Evolutionary conservation across 1,284 basidiomycete species (phyloP), one percentile per base, ranked within the genome.

Genomic region (Coniophora puteana): DNA sequence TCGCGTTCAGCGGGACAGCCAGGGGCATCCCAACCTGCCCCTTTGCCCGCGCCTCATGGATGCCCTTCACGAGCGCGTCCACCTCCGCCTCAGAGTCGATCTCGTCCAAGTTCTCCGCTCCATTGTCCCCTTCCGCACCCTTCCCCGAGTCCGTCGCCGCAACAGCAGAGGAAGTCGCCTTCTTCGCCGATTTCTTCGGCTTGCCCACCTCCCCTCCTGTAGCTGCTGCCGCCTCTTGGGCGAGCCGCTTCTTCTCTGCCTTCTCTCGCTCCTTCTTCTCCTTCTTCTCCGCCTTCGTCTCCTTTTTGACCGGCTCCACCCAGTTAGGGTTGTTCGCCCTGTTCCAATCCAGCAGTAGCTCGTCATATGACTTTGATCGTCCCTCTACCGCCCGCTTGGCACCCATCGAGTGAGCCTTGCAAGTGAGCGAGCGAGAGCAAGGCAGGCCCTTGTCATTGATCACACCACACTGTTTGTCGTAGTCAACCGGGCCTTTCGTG

Each of bases 361-460:
- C 84, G 56, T 98, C 94, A 62, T 93, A 99, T 2, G 71, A 65
- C 36, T 85, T 79, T 0, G 89, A 89, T 8, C 96, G 88, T 22
- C 93, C 93, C 50, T 80, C 76, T 0, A 99, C 93, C 6, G 89
- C 78, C 16, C 96, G 87, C 63, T 99, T 99, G 20, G 93, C 90
- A 23, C 93, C 93, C 88, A 99, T 96, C 1, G 91, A 89, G 61
- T 99, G 95, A 4, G 95, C 93, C 66, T 99, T 99, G 74, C 95
- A 99, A 1, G 95, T 98, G 26, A 99, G 76, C 11, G 92, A 93
- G 29, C 95, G 89, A n/a, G 93, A 92, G 62, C 95, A 99, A 0
- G 91, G 93, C 8, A 93, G 69, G 33, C 79, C 79, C 61, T 97
- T 97, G 68, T 97, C 94, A 67, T 95, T 98, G 62, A 97, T 94